These are phyloP conservation scores for Naganishia randhawae DNA, from an alignment of 768 basidiomycete genomes.

Conservation along the genomic window DNA sequence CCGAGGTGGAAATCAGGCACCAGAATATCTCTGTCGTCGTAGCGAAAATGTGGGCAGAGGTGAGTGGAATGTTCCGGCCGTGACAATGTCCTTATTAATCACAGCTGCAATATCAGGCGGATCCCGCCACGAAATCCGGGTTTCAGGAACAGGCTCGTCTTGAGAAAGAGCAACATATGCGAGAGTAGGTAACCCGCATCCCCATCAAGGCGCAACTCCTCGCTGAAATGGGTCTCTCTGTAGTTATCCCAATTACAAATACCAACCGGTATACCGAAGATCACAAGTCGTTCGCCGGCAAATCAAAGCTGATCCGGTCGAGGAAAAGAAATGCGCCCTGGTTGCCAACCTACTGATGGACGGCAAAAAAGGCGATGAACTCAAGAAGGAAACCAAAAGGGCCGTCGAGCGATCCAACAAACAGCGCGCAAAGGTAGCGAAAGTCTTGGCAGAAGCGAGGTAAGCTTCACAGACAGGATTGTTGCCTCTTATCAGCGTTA, in stretches of 20 bases:
- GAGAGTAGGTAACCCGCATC: slow-evolving; percentile 37
- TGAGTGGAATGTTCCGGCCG: slow-evolving; percentile 42
- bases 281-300: slow-evolving; percentile 45
- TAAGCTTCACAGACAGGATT: background rate
- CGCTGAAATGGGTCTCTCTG: background rate
- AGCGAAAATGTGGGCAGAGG: slow-evolving; percentile 64
- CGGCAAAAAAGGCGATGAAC: slow-evolving; percentile 41
- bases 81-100: background rate
- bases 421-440: slow-evolving; percentile 30
- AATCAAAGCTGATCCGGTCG: slow-evolving; percentile 45
- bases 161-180: slow-evolving; percentile 49
- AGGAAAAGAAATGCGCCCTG: slow-evolving; percentile 44
- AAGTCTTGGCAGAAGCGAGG: slow-evolving; percentile 13
- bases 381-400: slow-evolving; percentile 34
- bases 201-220: background rate
- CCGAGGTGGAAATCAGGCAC: slow-evolving; percentile 63
- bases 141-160: slow-evolving; percentile 46
- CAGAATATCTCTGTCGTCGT: slow-evolving; percentile 69
- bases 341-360: slow-evolving; percentile 43
- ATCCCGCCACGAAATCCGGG: slow-evolving; percentile 41
- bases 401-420: slow-evolving; percentile 34
- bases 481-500: background rate
- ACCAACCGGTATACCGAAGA: slow-evolving; percentile 47
- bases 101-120: slow-evolving; percentile 31
- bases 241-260: slow-evolving; percentile 47